Evolutionary conservation across 805 yeast species (phyloP), one percentile per base, ranked within the genome.

Genomic region (Ogataea thermomethanolica): DNA sequence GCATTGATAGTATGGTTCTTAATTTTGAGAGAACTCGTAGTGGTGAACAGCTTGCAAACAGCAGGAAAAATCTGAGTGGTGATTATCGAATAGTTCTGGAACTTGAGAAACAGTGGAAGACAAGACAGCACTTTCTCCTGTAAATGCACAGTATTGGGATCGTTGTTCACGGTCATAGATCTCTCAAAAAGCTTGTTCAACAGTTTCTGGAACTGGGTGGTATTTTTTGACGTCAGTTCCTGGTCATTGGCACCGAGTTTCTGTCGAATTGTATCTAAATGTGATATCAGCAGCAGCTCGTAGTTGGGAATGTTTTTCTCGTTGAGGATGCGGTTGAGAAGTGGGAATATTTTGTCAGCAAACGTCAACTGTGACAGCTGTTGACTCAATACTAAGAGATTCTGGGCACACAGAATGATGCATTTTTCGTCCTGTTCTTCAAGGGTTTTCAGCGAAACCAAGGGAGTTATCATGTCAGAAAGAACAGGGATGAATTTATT

Each of bases 1-100:
- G 85, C 71, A 13, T 70, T 65, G 15, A 88, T 69, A 2, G 93
- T 76, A 11, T 77, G 71, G 12, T 83, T 66, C 54, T 93, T 91
- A 21, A 93, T 84, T 5, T 84, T 78, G 25, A 90, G 67, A 22
- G 93, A 78, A 0, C 90, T 86, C 1, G 99, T 93, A 32, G 87
- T 83, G 27, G 88, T 76, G 62, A 91, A 93, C 7, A 87, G 73
- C 32, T 71, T 73, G 32, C 87, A 75, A 12, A 88, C 67, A 32
- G 78, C 64, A 2, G 96, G 95, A 58, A 85, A 78, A n/a, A 89
- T 65, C 24, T 77, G 76, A 50, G 79, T 81, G 50, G 91, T 88
- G 41, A 89, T 71, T 13, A 80, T 74, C 8, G 88, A 59, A 53
- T 51, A 69, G 48, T 35, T 61, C 59, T 50, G 70, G 49, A 44